phyloP scores from a whole-genome alignment of 257 asterid species.

The Anisodus acutangulus region DNA sequence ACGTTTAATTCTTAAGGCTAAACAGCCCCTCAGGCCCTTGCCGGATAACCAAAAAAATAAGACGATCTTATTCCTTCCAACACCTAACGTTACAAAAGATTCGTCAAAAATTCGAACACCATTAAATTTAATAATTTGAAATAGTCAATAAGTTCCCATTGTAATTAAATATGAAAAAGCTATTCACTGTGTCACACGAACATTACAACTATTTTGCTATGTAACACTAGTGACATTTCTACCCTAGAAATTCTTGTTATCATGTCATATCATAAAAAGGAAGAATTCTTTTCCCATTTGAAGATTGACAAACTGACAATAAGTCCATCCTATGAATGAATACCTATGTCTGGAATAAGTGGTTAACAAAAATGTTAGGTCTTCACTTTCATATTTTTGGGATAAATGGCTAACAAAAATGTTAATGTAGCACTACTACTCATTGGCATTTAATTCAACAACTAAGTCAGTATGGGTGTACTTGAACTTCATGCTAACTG shows the following conservation, averaged over 20 bases:
- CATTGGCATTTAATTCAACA: too few species aligned
- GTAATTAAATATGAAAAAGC: background rate
- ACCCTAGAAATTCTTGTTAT: background rate
- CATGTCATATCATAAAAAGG: background rate
- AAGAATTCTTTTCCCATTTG: background rate
- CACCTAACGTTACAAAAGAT: background rate
- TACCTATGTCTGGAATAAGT: too few species aligned
- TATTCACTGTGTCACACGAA: background rate
- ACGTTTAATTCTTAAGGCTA: background rate
- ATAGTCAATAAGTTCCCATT: background rate
- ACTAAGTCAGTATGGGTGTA: constrained; percentile 37
- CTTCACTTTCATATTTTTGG: too few species aligned
- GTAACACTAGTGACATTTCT: background rate
- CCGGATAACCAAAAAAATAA: background rate
- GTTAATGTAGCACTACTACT: too few species aligned
- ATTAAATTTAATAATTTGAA: background rate
- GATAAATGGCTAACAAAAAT: too few species aligned
- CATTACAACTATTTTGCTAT: background rate
- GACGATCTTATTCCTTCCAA: background rate
- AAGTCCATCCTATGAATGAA: background rate
- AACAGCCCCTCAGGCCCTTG: background rate
- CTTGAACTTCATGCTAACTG: constrained; percentile 40
- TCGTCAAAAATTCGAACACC: background rate
- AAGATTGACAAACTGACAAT: background rate
- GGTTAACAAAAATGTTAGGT: background rate